Base-by-base conservation (phyloP, 257 asterid genomes). In the Solanum medicagineum region DNA sequence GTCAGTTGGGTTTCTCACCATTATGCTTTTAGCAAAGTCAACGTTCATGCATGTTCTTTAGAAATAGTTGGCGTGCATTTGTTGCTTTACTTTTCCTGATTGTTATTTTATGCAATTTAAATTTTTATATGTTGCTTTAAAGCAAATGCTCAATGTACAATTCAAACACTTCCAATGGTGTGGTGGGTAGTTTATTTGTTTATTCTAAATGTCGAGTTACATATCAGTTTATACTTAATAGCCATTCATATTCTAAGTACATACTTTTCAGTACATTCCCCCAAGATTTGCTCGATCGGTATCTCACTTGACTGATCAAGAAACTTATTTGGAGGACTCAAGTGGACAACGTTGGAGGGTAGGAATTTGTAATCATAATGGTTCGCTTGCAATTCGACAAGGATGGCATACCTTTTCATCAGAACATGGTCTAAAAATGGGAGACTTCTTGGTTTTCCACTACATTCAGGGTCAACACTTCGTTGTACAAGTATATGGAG, bases 201-300 rank as follows among this genome's bases (percentile, higher is more conserved):
- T 77, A 51, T 8, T 15, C 22, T 49, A 75, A 45, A 29, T 75
- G 60, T 24, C 51, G 63, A 24, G 36, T 75, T 49, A 24, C 45
- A 24, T 51, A 77, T 77, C 60, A 49, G 63, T 56, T 55, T 63
- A 49, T 81, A 49, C 63, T 56, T 55, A 40, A 49, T 81, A 63
- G 86, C 60, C 44, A 49, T 75, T 51, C 63, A 77, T 15, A 77
- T 51, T 40, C 45, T 63, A 85, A 83, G 36, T 70, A 24, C 51
- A 62, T 85, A 19, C 85, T 74, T 86, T 87, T 90, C 93, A 95
- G 99, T 90, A 81, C 89, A 81, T 94, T 88, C 99, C 99, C 86
- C 94, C 93, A 51, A 42, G 22, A 65, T 89, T 90, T 87, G 92
- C 87, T 40, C 82, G 85, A 57, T 62, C 10, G 20, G 85, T 89